Evolutionary conservation across 2,329 filamentous ascomycete species (phyloP).

Genomic region (Sporothrix luriei): DNA sequence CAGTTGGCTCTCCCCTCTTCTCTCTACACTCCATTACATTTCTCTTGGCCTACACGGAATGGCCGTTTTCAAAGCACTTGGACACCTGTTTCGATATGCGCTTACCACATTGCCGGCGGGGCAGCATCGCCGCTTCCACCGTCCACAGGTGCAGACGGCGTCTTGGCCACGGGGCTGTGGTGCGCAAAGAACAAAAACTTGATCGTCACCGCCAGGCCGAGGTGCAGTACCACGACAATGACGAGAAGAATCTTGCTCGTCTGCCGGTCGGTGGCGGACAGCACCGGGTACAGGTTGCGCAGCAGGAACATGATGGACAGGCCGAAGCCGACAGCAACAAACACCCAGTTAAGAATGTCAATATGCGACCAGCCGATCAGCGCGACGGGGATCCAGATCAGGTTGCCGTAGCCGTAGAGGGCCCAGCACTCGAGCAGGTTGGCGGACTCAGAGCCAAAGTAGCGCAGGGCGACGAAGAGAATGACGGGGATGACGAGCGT

Average conservation of each 20-base stretch:
- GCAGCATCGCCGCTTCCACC: conserved; percentile 25
- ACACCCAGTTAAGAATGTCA: conserved; percentile 86
- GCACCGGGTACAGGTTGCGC: conserved; percentile 84
- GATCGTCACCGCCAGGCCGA: conserved; percentile 88
- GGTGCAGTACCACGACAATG: conserved; percentile 80
- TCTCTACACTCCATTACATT: background rate
- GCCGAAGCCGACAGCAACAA: conserved; percentile 84
- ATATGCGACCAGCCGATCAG: conserved; percentile 88
- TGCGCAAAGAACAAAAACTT: conserved; percentile 96
- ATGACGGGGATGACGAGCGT: conserved; percentile 81
- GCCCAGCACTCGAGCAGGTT: conserved; percentile 95
- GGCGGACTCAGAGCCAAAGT: conserved; percentile 92
- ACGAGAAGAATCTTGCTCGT: conserved; percentile 86
- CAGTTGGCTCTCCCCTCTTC: background rate
- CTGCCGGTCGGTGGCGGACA: conserved; percentile 89
- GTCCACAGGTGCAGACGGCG: conserved; percentile 1
- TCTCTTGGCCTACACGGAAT: background rate
- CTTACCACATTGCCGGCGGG: conserved; percentile 36
- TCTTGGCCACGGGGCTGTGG: conserved; percentile 56
- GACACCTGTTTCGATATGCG: background rate
- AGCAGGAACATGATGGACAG: conserved; percentile 81
- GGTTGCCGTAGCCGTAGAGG: conserved; percentile 92
- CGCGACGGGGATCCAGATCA: conserved; percentile 96
- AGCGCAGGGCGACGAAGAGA: conserved; percentile 85
- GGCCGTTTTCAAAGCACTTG: background rate